phyloP scores from a whole-genome alignment of 2,329 filamentous ascomycete species.

The Colletotrichum phormii region DNA sequence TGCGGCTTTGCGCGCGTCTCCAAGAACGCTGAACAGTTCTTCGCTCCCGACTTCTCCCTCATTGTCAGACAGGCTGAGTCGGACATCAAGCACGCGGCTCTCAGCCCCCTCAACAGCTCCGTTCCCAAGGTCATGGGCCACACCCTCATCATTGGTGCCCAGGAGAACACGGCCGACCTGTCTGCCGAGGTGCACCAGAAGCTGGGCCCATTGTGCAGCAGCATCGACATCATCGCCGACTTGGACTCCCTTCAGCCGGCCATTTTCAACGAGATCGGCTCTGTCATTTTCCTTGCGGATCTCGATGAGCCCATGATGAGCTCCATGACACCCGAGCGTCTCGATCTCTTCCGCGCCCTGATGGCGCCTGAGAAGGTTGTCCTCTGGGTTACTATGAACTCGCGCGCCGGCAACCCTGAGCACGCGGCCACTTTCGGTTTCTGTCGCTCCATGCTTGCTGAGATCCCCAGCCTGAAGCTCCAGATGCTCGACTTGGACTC shows the following conservation, averaged over 20 bases:
- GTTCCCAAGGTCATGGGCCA: slow-evolving; percentile 37
- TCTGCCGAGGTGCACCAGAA: slow-evolving; percentile 35
- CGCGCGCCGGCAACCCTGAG: slow-evolving; percentile 38
- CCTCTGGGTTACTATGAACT: slow-evolving; percentile 41
- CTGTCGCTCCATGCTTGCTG: slow-evolving; percentile 33
- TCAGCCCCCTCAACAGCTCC: slow-evolving; percentile 32
- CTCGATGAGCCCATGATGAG: slow-evolving; percentile 43
- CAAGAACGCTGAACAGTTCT: slow-evolving; percentile 47
- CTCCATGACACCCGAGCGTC: slow-evolving; percentile 46
- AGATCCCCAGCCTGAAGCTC: slow-evolving; percentile 35
- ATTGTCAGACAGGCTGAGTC: slow-evolving; percentile 50
- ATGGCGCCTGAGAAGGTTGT: slow-evolving; percentile 36
- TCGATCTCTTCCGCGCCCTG: slow-evolving; percentile 37
- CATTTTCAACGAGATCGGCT: slow-evolving; percentile 35
- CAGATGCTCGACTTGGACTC: slow-evolving; percentile 38
- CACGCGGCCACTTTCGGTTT: slow-evolving; percentile 37
- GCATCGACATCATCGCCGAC: slow-evolving; percentile 35
- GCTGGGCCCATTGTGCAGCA: slow-evolving; percentile 40
- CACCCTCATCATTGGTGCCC: slow-evolving; percentile 49
- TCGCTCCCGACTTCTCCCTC: slow-evolving; percentile 48
- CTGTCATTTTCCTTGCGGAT: slow-evolving; percentile 32
- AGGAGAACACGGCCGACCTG: slow-evolving; percentile 36
- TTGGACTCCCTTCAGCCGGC: slow-evolving; percentile 42
- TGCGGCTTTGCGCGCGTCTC: slow-evolving; percentile 48
- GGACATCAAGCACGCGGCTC: slow-evolving; percentile 38